Conservation (phyloP, 768 basidiomycete species). For the Calvatia gigantea region DNA sequence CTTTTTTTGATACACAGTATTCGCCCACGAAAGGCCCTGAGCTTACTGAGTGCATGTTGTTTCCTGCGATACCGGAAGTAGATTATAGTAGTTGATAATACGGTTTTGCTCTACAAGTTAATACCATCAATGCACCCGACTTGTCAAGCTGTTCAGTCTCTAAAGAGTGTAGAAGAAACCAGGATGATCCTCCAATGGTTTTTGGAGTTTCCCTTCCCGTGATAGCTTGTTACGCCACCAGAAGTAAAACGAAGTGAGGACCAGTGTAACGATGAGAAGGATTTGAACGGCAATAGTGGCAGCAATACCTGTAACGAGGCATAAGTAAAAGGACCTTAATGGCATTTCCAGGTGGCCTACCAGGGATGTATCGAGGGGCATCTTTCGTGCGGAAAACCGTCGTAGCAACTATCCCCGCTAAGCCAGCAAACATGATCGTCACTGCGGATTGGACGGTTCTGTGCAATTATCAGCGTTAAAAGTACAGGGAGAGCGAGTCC, state of each 20-base stretch:
- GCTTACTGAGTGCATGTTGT: too few species aligned
- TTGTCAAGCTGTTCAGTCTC: not conserved
- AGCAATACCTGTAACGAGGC: constrained; percentile 5
- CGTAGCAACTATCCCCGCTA: constrained; percentile 11
- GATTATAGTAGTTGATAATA: too few species aligned
- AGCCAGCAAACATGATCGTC: constrained; percentile 6
- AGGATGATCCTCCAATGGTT: constrained; percentile 11
- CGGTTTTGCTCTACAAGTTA: too few species aligned
- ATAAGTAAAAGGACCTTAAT: not conserved
- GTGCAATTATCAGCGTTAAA: not conserved
- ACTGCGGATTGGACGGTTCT: constrained; percentile 17
- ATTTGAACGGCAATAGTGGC: constrained; percentile 4
- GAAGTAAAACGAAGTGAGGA: constrained; percentile 8
- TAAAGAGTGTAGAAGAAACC: constrained; percentile 13
- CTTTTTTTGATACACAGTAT: too few species aligned
- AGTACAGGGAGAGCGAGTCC: not conserved
- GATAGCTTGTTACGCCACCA: constrained; percentile 19
- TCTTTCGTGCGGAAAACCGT: constrained; percentile 10
- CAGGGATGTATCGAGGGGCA: constrained; percentile 15
- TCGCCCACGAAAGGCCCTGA: too few species aligned
- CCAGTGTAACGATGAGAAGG: constrained; percentile 8
- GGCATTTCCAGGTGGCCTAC: constrained; percentile 16
- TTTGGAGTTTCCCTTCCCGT: constrained; percentile 7
- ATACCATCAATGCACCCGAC: not conserved
- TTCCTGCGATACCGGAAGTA: too few species aligned